Base-by-base conservation (phyloP, 352 stramenopile species). In the Globisporangium radiosum region DNA sequence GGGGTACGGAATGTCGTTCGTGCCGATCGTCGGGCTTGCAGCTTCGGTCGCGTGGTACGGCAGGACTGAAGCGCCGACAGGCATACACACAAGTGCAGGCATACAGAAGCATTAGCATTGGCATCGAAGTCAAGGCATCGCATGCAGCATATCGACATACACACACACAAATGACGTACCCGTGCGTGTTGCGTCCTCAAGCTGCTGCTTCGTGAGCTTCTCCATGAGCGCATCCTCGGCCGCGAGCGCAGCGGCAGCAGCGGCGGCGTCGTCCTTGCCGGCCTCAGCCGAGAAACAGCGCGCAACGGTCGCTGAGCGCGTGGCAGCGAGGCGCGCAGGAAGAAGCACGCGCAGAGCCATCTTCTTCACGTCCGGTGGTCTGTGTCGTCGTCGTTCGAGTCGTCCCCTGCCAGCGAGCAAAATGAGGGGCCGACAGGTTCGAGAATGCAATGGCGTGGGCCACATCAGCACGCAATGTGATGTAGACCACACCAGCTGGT, bases 21-120 rank as follows among this genome's bases (percentile, higher is more conserved):
- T 68, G 52, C 80, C 68, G 38, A 92, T 64, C 38, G 64, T 72
- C 25, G 73, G 75, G 65, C 70, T 76, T 54, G 66, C 72, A 15
- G 56, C 68, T 54, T 81, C 68, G 5, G 66, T 71, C 44, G 82
- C 80, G 54, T 90, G 82, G 66, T 65, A 79, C 39, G 83, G 83
- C 56, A 91, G 59, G 56, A 92, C 83, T 87, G 40, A 33, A 33
- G 25, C 25, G 25, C 3, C 25, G 25, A 33, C 1, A 33, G 1
- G 25, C 25, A 33, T 33, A 33, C 25, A 33, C 25, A 33, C 25
- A 33, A 33, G 25, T 33, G 25, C 25, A 33, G 25, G 2, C 25
- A 33, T 1, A 33, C 25, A 33, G 25, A 33, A 33, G 25, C 2
- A 33, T 33, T 33, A 33, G 25, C 25, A 33, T 33, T 33, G 25